These are phyloP conservation scores for Dactylellina sp. DNA, from an alignment of 2,329 filamentous ascomycete genomes.

Conservation along the genomic window DNA sequence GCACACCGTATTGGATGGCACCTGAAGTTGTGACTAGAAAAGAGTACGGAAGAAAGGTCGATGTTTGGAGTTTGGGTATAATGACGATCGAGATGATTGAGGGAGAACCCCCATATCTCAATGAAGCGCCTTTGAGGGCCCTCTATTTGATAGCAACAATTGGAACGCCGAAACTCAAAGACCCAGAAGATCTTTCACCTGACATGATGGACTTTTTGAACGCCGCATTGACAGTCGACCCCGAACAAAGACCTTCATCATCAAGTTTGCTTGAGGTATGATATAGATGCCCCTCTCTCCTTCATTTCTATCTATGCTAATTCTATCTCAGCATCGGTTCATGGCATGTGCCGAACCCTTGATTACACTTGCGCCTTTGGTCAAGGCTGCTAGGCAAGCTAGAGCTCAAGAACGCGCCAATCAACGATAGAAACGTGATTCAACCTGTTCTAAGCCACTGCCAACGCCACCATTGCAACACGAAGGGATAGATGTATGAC, in stretches of 20 bases:
- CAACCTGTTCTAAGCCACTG: slow-evolving; percentile 14
- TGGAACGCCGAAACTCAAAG: slow-evolving; percentile 93
- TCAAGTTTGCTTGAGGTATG: slow-evolving; percentile 91
- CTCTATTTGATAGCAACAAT: slow-evolving; percentile 97
- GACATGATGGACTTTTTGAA: slow-evolving; percentile 92
- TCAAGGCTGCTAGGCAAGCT: slow-evolving; percentile 84
- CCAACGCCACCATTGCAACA: slow-evolving; percentile 12
- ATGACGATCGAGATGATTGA: slow-evolving; percentile 99
- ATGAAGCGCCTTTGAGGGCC: slow-evolving; percentile 90
- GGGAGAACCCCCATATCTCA: slow-evolving; percentile 95
- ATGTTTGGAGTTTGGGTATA: slow-evolving; percentile 98
- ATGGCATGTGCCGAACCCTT: slow-evolving; percentile 81
- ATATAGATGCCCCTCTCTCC: slow-evolving; percentile 58
- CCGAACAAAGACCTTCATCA: slow-evolving; percentile 94
- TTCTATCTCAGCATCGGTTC: slow-evolving; percentile 75
- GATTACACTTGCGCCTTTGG: slow-evolving; percentile 83
- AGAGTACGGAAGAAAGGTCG: slow-evolving; percentile 97
- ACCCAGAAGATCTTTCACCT: slow-evolving; percentile 81
- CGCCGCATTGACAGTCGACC: slow-evolving; percentile 94
- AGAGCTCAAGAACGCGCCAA: slow-evolving; percentile 76
- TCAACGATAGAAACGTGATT: slow-evolving; percentile 41
- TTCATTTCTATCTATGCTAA: slow-evolving; percentile 58
- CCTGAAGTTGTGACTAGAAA: slow-evolving; percentile 97
- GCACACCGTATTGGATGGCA: slow-evolving; percentile 99
- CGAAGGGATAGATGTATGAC: slow-evolving; percentile 1